phyloP scores from a whole-genome alignment of 148 eudicot genomes.

The Vaccinium myrtillus region DNA sequence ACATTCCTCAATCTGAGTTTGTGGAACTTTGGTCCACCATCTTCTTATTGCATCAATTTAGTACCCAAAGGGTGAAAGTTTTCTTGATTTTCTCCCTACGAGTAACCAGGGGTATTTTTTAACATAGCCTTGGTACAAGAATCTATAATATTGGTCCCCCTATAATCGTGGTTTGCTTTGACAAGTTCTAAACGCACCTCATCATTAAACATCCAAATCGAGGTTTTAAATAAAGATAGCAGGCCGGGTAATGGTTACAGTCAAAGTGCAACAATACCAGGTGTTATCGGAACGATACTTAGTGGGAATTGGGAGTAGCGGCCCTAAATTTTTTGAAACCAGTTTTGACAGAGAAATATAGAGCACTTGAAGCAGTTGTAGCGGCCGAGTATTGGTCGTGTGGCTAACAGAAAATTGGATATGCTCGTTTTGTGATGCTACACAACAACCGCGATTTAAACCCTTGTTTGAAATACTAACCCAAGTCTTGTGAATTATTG shows the following conservation, averaged over 20 bases:
- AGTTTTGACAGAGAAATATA: not conserved
- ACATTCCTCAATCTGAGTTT: not conserved
- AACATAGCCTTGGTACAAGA: not conserved
- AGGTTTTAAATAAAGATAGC: not conserved
- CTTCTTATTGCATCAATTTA: not conserved
- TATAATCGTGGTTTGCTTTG: not conserved
- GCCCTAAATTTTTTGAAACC: not conserved
- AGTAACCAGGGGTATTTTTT: too few species aligned
- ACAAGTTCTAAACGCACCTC: not conserved
- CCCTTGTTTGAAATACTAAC: not conserved
- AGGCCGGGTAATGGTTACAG: not conserved
- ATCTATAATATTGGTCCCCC: not conserved
- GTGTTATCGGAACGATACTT: not conserved
- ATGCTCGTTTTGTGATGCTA: not conserved
- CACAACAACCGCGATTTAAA: not conserved
- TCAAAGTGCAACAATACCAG: not conserved
- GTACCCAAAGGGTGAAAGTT: not conserved
- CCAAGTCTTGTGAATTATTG: not conserved
- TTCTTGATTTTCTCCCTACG: too few species aligned
- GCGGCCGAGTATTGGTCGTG: not conserved
- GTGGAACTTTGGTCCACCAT: not conserved
- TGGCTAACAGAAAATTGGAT: not conserved
- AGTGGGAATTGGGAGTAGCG: too few species aligned
- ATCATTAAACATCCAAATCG: not conserved
- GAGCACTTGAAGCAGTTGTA: not conserved